Percentiles rank a stretch among this genome's conserved stretches.
Evolutionary conservation across 768 basidiomycete genomes (phyloP).

Genomic region (Rhodosporidiobolus odoratus): DNA sequence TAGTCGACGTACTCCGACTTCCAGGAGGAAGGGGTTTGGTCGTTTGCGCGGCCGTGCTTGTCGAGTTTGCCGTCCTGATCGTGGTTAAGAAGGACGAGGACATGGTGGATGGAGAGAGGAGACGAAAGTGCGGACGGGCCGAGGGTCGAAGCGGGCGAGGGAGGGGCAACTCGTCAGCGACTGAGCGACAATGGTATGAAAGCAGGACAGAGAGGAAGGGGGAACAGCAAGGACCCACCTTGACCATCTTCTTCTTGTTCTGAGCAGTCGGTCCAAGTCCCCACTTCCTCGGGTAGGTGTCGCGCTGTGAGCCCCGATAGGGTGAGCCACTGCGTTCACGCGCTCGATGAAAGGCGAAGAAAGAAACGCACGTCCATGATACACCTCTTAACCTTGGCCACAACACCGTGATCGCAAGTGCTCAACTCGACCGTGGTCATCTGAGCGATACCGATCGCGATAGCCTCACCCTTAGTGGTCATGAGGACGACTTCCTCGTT

Average conservation of each 20-base stretch:
- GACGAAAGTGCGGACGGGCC: too few relatives aligned
- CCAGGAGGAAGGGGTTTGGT: conserved; percentile 87
- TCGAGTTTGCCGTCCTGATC: conserved; percentile 94
- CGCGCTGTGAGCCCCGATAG: conserved; percentile 51
- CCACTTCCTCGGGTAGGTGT: conserved; percentile 96
- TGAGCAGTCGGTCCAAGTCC: conserved; percentile 93
- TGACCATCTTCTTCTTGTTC: conserved; percentile 88
- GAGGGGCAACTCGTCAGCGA: neutral
- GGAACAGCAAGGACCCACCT: conserved; percentile 41
- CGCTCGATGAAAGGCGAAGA: neutral
- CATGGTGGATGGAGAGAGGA: too few relatives aligned
- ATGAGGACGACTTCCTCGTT: conserved; percentile 96
- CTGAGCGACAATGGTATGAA: too few relatives aligned
- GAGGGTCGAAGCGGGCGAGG: too few relatives aligned
- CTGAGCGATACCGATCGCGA: conserved; percentile 51
- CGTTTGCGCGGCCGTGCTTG: conserved; percentile 84
- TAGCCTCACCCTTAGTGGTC: conserved; percentile 83
- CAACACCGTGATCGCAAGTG: conserved; percentile 96
- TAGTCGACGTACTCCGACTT: conserved; percentile 90
- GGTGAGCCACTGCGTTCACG: neutral
- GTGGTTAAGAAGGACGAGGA: neutral
- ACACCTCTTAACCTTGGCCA: conserved; percentile 97
- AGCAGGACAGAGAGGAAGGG: neutral
- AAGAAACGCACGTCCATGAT: conserved; percentile 74
- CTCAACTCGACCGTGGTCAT: conserved; percentile 99